These are phyloP conservation scores for Neurospora terricola DNA, from an alignment of 495 filamentous ascomycete species.

Conservation along the genomic window DNA sequence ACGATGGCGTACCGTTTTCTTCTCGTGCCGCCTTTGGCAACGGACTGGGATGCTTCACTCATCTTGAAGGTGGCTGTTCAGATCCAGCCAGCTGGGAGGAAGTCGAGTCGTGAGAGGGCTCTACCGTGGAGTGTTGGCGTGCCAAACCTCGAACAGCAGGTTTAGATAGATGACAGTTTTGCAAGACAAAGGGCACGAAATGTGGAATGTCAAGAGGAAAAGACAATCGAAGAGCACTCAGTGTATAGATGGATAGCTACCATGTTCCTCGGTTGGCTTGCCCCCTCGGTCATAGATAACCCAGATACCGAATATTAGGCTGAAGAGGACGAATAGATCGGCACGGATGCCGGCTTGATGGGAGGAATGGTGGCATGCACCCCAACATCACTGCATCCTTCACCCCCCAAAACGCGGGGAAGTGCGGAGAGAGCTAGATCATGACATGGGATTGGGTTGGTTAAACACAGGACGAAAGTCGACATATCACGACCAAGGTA, in stretches of 20 bases:
- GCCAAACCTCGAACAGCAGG: no score
- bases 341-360: not conserved
- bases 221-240: not conserved
- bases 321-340: not conserved
- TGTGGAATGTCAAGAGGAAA: not conserved
- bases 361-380: not conserved
- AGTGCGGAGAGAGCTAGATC: not conserved
- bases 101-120: not conserved
- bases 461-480: not conserved
- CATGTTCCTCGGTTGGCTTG: not conserved
- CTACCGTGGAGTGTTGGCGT: not conserved
- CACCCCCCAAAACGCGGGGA: not conserved
- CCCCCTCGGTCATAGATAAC: slow-evolving; percentile 7
- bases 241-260: not conserved
- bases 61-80: not conserved
- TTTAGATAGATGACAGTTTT: no score
- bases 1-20: slow-evolving; percentile 34
- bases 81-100: not conserved
- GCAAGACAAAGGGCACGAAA: not conserved
- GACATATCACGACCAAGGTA: not conserved
- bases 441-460: not conserved
- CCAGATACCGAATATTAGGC: slow-evolving; percentile 7
- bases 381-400: not conserved
- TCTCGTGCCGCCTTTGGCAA: not conserved
- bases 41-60: not conserved